Evolutionary conservation across 2,329 filamentous ascomycete genomes (phyloP), one percentile per base, ranked within the genome.

Genomic region (Tolypocladium inflatum): DNA sequence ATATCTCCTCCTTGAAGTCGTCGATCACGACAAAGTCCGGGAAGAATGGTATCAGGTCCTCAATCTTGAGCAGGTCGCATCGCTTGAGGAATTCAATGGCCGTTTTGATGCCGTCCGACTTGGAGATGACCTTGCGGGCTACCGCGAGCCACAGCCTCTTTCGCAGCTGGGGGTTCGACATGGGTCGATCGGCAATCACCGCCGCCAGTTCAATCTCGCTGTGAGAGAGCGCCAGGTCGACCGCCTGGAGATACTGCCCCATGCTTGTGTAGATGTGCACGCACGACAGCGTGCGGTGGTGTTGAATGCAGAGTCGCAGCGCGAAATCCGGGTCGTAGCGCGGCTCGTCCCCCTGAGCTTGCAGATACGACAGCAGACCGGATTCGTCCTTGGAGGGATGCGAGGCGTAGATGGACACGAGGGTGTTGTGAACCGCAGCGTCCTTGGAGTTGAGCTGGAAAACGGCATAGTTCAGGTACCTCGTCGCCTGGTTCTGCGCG

Each of bases 1-100:
- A 99, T 42, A 99, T 97, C 71, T 99, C 94, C 62, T 97, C 92
- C 70, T 97, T 97, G 81, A 99, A 99, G 72, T 97, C 94, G 70
- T 99, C 94, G 61, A 99, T 97, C 55, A 97, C 89, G 30, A 97
- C 91, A 69, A 99, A 99, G 71, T 99, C 94, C 0, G 94, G 94
- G 75, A 99, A 99, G 78, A 99, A 97, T 0, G 94, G 94, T 45
- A 99, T 97, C 37, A 99, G 76, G 67, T 99, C 94, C 74, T 99
- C 94, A 62, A 99, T 99, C 62, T 89, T 88, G 54, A 99, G 83
- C 15, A 97, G 80, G 60, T 97, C 91, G 70, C 93, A 97, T 11
- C 91, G 87, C 64, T 91, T 90, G 15, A 97, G 80, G 68, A 99
- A 97, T 61, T 95, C 90, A 64, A 99, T 96, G 2, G 94, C 94